Base-by-base conservation (phyloP, 75 land plant genomes). In the Pinus albicaulis region DNA sequence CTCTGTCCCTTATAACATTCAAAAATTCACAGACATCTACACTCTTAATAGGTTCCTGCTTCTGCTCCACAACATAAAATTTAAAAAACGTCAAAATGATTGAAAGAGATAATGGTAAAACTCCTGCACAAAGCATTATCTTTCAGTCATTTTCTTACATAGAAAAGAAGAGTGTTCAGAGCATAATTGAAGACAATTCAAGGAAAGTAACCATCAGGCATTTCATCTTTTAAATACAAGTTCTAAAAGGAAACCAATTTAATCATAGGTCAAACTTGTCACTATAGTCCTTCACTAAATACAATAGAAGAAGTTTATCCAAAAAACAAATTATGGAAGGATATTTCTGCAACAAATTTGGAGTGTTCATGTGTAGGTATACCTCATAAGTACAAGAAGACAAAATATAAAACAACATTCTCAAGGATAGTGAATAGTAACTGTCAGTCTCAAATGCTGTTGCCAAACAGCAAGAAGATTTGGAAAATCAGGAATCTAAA, bases 21-120 rank as follows among this genome's bases (percentile, higher is more conserved):
- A 66, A 44, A 66, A 66, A 16, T 66, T 66, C 71, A 66, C 71
- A 34, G 38, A 66, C 48, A 66, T 66, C 71, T 8, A 44, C 38
- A 38, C 44, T 66, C 48, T 66, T 38, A 36, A 6, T 41, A 66
- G 48, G 48, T 19, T 66, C 44, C 71, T 20, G 13, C 17, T 66
- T 66, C 71, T 66, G 52, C 44, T 19, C 52, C 3, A 38, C 23
- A 66, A 66, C 23, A 38, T 20, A 38, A 36, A 38, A 38, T 19
- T 34, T 36, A 41, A 31, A 63, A 63, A 38, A 7, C n/a, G 44
- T 66, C 63, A 61, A 65, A 65, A 61, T 13, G 28, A 7, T 65
- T 65, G 7, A 65, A 65, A 65, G 36, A 10, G 31, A 38, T 36
- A 3, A 20, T 66, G 36, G 7, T 7, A 19, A 34, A 66, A n/a